Conservation (phyloP, 2,329 filamentous ascomycete species). For the Talaromyces amestolkiae region DNA sequence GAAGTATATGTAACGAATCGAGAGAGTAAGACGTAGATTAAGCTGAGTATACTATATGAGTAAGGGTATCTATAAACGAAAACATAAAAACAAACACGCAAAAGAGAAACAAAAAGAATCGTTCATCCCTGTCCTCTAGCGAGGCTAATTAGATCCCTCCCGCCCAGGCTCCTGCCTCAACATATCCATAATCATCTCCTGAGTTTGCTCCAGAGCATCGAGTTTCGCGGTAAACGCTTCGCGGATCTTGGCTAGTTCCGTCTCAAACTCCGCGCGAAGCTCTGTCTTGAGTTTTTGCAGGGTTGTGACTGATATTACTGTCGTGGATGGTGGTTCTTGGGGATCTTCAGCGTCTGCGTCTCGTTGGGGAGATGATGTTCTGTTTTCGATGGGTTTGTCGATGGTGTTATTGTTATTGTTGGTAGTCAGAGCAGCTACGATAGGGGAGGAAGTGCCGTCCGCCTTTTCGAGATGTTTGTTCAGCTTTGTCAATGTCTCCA, state of each 20-base stretch:
- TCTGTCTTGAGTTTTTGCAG: constrained; percentile 31
- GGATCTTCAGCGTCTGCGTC: not conserved
- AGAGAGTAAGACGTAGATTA: not conserved
- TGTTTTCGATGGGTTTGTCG: not conserved
- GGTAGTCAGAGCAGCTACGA: constrained; percentile 27
- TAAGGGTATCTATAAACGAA: constrained; percentile 7
- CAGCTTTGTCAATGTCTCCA: constrained; percentile 38
- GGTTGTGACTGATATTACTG: constrained; percentile 12
- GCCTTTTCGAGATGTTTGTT: constrained; percentile 37
- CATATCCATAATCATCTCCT: constrained; percentile 43
- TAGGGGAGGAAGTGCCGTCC: constrained; percentile 23
- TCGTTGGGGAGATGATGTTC: not conserved
- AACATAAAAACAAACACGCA: not conserved
- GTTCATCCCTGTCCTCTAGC: too few relatives aligned
- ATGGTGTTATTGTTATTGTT: not conserved
- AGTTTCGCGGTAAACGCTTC: constrained; percentile 36
- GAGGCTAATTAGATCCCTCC: not conserved
- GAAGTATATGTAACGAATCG: too few relatives aligned
- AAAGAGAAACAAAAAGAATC: not conserved
- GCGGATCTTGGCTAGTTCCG: constrained; percentile 34
- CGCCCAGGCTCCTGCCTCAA: constrained; percentile 34
- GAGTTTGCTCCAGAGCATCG: constrained; percentile 39
- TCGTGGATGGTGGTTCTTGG: not conserved
- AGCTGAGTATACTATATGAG: not conserved
- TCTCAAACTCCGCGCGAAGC: constrained; percentile 33